Percentiles rank a stretch among this genome's conserved stretches.
phyloP scores from a whole-genome alignment of 345 rosid species.

The Mangifera indica region DNA sequence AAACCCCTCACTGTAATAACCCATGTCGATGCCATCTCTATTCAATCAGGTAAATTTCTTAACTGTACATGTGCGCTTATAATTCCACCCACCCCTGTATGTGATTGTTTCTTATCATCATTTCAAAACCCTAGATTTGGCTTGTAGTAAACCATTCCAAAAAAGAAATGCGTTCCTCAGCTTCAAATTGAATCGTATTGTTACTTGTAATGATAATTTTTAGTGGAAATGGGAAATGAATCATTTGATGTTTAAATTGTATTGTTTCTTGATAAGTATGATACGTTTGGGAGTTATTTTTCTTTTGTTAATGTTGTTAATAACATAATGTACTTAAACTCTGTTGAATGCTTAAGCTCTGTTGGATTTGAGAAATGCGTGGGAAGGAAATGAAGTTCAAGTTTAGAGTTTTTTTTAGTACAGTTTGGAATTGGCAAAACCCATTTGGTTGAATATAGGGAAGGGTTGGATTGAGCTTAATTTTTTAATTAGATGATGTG shows the following conservation, averaged over 20 bases:
- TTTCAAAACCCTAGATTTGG: slow-evolving; percentile 6
- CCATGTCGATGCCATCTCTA: not conserved
- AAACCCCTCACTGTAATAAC: not conserved
- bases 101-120: not conserved
- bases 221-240: not conserved
- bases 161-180: not conserved
- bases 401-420: not conserved
- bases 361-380: not conserved
- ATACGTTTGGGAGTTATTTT: not conserved
- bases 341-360: not conserved
- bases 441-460: not conserved
- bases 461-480: not conserved
- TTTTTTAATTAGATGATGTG: not conserved
- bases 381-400: not conserved
- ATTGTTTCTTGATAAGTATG: not conserved
- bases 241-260: not conserved
- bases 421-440: not conserved
- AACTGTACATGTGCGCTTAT: not conserved
- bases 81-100: not conserved
- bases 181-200: not conserved
- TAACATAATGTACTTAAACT: not conserved
- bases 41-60: slow-evolving; percentile 4
- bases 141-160: not conserved
- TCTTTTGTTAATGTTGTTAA: not conserved
- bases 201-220: not conserved